Percentiles rank a stretch among this genome's conserved stretches.
Conservation (phyloP, 1,284 basidiomycete species). For the Tilletia setariae region DNA sequence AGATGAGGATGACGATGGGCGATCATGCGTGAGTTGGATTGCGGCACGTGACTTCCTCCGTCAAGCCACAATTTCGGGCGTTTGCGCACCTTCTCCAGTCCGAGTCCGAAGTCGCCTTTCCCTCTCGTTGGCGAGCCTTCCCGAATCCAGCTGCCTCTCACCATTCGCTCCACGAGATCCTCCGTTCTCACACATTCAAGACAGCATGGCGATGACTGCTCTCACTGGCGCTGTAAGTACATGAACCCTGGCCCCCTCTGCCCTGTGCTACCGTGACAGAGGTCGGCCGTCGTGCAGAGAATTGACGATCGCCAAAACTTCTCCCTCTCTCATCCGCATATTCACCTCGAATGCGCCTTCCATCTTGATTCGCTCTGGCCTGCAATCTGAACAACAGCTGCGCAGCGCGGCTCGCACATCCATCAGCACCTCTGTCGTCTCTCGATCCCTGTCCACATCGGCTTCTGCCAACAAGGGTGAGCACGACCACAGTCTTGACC, state of each 20-base stretch:
- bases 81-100: no score
- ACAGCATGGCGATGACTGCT: conserved; percentile 7
- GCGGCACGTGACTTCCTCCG: no score
- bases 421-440: conserved; percentile 2
- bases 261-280: background rate
- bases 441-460: conserved; percentile 46
- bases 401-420: conserved; percentile 19
- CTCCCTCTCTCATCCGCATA: background rate
- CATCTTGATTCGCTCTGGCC: conserved; percentile 18
- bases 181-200: background rate
- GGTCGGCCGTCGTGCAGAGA: background rate
- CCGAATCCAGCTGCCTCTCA: background rate
- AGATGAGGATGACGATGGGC: background rate
- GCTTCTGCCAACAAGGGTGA: conserved; percentile 47
- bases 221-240: conserved; percentile 11
- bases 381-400: conserved; percentile 22
- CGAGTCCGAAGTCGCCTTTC: no score
- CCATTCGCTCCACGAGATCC: background rate
- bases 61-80: no score
- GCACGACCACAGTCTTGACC: conserved; percentile 18
- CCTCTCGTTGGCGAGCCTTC: no score
- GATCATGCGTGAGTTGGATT: no score
- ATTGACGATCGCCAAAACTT: background rate
- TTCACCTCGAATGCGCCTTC: background rate
- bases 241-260: background rate